A percentile compares a stretch with the other conserved stretches of the same genome.
These are phyloP conservation scores for Colletotrichum paranaense DNA, from an alignment of 2,329 filamentous ascomycete species.

Conservation along the genomic window DNA sequence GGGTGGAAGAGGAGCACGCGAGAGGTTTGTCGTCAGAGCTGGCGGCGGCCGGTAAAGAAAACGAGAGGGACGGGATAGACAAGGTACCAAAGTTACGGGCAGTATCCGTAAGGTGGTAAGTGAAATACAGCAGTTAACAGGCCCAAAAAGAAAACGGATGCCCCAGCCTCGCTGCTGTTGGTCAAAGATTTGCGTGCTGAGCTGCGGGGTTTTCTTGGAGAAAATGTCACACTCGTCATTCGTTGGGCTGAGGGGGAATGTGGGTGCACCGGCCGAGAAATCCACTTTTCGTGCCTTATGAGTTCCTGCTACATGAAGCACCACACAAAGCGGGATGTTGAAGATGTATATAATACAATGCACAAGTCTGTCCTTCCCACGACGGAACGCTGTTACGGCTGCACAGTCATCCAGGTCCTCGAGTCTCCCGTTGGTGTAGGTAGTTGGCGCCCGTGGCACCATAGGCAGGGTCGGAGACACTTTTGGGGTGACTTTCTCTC, in stretches of 20 bases:
- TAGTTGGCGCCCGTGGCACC: too few relatives aligned
- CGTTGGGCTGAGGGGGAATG: neutral
- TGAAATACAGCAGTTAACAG: neutral
- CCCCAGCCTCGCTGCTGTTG: constrained; percentile 33
- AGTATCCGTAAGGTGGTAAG: neutral
- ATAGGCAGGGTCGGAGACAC: too few relatives aligned
- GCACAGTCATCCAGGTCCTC: constrained; percentile 13
- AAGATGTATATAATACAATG: neutral
- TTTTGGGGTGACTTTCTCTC: too few relatives aligned
- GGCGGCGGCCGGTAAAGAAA: constrained; percentile 1
- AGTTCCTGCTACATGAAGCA: neutral
- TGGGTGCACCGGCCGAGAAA: neutral
- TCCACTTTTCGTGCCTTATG: constrained; percentile 15
- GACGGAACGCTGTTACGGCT: neutral
- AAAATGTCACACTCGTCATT: constrained; percentile 28
- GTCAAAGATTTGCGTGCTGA: constrained; percentile 34
- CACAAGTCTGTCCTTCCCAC: neutral
- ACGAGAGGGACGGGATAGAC: neutral
- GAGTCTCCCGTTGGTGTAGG: neutral
- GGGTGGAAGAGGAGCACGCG: constrained; percentile 34
- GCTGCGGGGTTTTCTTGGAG: constrained; percentile 36
- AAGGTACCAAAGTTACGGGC: neutral
- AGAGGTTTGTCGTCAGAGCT: constrained; percentile 30
- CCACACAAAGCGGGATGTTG: neutral
- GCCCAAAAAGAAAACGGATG: constrained; percentile 16